These are phyloP conservation scores for Triadica sebifera DNA, from an alignment of 345 rosid species.

Conservation along the genomic window DNA sequence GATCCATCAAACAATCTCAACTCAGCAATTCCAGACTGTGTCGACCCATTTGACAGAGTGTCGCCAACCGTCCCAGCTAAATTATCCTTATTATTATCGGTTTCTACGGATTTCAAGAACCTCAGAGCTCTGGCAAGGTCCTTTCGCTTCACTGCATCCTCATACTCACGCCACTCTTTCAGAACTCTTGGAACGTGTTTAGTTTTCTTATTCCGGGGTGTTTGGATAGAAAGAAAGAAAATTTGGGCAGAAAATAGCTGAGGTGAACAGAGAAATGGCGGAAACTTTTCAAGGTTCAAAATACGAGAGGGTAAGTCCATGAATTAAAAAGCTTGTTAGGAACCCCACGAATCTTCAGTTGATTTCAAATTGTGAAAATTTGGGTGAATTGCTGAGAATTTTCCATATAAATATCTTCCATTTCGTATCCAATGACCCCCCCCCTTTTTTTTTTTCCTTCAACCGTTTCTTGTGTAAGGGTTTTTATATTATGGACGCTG, in stretches of 20 bases:
- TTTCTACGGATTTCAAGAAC: conserved; percentile 58
- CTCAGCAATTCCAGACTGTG: conserved; percentile 26
- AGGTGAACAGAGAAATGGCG: conserved; percentile 5
- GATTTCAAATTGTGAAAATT: background rate
- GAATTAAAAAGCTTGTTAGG: background rate
- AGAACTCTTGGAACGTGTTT: conserved; percentile 42
- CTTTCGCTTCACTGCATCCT: conserved; percentile 79
- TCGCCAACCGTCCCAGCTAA: conserved; percentile 12
- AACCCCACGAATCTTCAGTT: background rate
- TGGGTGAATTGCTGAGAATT: background rate
- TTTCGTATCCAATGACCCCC: too few species aligned
- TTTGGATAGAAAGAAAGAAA: conserved; percentile 15
- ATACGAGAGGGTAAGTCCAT: background rate
- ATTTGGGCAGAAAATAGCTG: conserved; percentile 10
- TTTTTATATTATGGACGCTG: too few species aligned
- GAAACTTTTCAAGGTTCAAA: conserved; percentile 7
- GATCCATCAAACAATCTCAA: conserved; percentile 35
- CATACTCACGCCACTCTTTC: conserved; percentile 78
- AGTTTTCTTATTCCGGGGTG: conserved; percentile 5
- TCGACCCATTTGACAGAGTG: conserved; percentile 21
- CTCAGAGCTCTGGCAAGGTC: conserved; percentile 82
- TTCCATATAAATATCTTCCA: conserved; percentile 3
- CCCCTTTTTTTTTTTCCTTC: too few species aligned
- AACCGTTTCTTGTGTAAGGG: too few species aligned
- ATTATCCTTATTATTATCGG: conserved; percentile 13